These are phyloP conservation scores for Plectosphaerella sp. DNA, from an alignment of 2,329 filamentous ascomycete genomes.

Conservation along the genomic window DNA sequence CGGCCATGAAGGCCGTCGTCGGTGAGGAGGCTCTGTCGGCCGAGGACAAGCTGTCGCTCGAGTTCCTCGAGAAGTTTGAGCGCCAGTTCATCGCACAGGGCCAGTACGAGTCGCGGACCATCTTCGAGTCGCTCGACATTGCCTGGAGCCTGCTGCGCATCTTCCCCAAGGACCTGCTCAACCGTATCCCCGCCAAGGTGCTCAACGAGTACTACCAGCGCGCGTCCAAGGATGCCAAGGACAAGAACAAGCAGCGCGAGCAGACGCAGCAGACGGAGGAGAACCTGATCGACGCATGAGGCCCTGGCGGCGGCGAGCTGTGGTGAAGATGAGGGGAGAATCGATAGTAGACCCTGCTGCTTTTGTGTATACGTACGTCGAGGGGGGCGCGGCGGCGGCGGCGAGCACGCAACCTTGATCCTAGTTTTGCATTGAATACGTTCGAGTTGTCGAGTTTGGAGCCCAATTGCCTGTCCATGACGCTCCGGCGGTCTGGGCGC, in stretches of 20 bases:
- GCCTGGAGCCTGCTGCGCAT: conserved; percentile 96
- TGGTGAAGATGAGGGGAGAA: conserved; percentile 8
- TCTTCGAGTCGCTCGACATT: conserved; percentile 90
- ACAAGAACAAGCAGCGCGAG: conserved; percentile 53
- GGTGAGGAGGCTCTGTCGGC: conserved; percentile 94
- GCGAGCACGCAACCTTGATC: neutral
- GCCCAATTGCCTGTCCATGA: neutral
- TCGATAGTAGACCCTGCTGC: conserved; percentile 2
- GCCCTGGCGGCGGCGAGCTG: conserved; percentile 9
- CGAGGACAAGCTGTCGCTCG: conserved; percentile 95
- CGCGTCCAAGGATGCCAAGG: conserved; percentile 57
- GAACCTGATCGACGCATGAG: conserved; percentile 57
- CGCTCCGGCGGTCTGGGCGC: too few relatives aligned
- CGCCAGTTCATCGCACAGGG: conserved; percentile 90
- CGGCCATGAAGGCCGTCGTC: conserved; percentile 98
- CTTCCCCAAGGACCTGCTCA: conserved; percentile 96
- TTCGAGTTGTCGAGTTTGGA: neutral
- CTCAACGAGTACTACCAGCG: conserved; percentile 81
- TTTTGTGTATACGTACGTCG: conserved; percentile 12
- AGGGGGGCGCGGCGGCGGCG: conserved; percentile 2
- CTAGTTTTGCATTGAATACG: conserved; percentile 4
- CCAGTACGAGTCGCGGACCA: conserved; percentile 84
- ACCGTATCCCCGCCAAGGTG: conserved; percentile 83
- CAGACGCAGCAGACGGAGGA: conserved; percentile 44
- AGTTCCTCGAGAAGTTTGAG: conserved; percentile 99